A percentile compares a stretch with the other conserved stretches of the same genome.
These are phyloP conservation scores for Fusarium subtropicale DNA, from an alignment of 2,329 filamentous ascomycete species.

Conservation along the genomic window DNA sequence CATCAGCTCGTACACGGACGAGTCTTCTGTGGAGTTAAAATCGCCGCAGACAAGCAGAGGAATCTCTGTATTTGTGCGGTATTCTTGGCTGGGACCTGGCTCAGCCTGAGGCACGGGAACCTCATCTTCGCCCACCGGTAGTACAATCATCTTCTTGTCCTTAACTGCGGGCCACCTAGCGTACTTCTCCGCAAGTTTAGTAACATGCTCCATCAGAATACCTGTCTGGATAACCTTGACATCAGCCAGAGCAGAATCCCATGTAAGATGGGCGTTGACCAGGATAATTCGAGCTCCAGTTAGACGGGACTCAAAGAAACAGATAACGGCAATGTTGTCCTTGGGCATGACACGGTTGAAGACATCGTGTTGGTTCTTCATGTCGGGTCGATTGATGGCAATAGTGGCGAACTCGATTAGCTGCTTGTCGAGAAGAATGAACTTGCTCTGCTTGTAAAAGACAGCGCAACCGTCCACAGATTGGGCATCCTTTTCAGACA, in stretches of 20 bases:
- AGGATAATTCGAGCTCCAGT: constrained; percentile 94
- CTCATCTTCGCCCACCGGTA: constrained; percentile 59
- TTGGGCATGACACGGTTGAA: constrained; percentile 99
- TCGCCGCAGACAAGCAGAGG: constrained; percentile 93
- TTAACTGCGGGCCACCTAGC: constrained; percentile 81
- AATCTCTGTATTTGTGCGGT: constrained; percentile 86
- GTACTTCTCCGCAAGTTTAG: constrained; percentile 87
- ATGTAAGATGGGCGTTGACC: constrained; percentile 93
- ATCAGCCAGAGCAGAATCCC: constrained; percentile 90
- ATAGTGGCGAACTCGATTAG: constrained; percentile 91
- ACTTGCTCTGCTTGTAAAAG: constrained; percentile 97
- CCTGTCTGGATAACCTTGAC: constrained; percentile 97
- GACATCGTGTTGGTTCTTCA: constrained; percentile 97
- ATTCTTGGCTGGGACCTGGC: constrained; percentile 85
- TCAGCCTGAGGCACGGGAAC: constrained; percentile 66
- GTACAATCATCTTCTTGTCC: constrained; percentile 76
- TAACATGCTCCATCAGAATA: constrained; percentile 92
- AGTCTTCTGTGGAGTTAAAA: constrained; percentile 90
- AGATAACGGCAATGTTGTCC: constrained; percentile 93
- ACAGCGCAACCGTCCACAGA: constrained; percentile 96
- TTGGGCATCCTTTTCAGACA: constrained; percentile 88
- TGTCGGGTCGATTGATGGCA: constrained; percentile 93
- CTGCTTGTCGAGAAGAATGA: constrained; percentile 92
- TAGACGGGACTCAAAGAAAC: constrained; percentile 90
- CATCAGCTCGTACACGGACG: constrained; percentile 91